Evolutionary conservation across 176 grass and related monocot species (phyloP), one percentile per base, ranked within the genome.

Genomic region (Oryza glaberrima): DNA sequence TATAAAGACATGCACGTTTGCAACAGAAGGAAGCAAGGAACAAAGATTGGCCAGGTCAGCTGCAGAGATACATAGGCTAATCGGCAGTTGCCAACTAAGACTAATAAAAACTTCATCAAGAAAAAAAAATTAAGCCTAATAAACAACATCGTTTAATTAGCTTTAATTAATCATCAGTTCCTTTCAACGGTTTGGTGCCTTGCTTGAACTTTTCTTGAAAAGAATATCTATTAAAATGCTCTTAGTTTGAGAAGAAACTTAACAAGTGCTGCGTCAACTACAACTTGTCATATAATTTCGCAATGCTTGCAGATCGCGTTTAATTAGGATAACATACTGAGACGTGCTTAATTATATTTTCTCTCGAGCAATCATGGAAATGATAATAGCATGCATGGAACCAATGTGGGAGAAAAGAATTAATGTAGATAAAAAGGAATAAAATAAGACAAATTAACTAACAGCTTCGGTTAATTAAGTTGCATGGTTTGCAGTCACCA

Each of bases 1-100:
- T 84, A 84, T 84, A 84, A 46, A 84, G 43, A 58, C 75, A 79
- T 67, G 46, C 7, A n/a, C 34, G 11, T 46, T 23, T 82, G 35
- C 58, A 71, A 82, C 11, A 52, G 10, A 77, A 85, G 12, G 17
- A 64, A 54, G 72, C 35, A 81, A 85, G 72, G 65, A 72, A 81
- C 52, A 45, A 45, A 23, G 17, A 28, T 52, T 72, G 30, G 43
- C 43, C 43, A 2, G 51, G 32, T 51, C 65, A 43, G 47, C 51
- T 13, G n/a, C 71, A 70, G 70, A 61, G 65, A 4, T 36, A 76
- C 10, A 76, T 41, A 41, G 47, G 67, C 3, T 26, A 67, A 76
- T 34, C 43, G 41, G 22, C 6, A 26, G n/a, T n/a, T 47, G 7
- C 35, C 69, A 84, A 68, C 87, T 28, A 67, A 79, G 7, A 9